These are phyloP conservation scores for Penstemon eatonii DNA, from an alignment of 257 asterid species.

Conservation along the genomic window DNA sequence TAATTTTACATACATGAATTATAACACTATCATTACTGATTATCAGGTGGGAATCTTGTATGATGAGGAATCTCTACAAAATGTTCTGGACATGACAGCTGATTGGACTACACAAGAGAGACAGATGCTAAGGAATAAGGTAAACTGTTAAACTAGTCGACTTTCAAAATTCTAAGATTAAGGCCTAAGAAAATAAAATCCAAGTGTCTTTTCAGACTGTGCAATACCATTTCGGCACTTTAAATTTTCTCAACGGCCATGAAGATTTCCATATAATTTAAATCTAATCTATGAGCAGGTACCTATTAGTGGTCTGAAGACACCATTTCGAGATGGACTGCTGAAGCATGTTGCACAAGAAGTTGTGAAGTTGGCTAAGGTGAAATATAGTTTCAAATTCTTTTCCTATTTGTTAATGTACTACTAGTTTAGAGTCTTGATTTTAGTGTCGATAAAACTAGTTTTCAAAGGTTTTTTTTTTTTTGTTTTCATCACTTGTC, in stretches of 20 bases:
- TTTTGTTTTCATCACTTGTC: background rate
- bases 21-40: conserved; percentile 9
- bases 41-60: conserved; percentile 90
- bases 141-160: conserved; percentile 28
- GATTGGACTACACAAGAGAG: conserved; percentile 93
- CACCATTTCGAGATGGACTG: conserved; percentile 97
- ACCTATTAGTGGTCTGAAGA: conserved; percentile 73
- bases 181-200: background rate
- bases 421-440: no score
- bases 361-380: conserved; percentile 78
- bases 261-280: conserved; percentile 21
- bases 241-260: conserved; percentile 6
- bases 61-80: conserved; percentile 80
- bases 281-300: conserved; percentile 52
- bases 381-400: conserved; percentile 16
- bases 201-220: background rate
- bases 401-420: background rate
- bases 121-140: conserved; percentile 90
- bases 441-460: background rate
- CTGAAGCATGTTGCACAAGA: conserved; percentile 96
- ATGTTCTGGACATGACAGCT: conserved; percentile 74
- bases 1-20: background rate
- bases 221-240: conserved; percentile 11
- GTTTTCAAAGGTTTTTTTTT: background rate
- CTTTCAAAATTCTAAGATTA: background rate